A percentile compares a stretch with the other conserved stretches of the same genome.
Conservation (phyloP, 78 protist genomes). For the Speleostelium caveatum region DNA sequence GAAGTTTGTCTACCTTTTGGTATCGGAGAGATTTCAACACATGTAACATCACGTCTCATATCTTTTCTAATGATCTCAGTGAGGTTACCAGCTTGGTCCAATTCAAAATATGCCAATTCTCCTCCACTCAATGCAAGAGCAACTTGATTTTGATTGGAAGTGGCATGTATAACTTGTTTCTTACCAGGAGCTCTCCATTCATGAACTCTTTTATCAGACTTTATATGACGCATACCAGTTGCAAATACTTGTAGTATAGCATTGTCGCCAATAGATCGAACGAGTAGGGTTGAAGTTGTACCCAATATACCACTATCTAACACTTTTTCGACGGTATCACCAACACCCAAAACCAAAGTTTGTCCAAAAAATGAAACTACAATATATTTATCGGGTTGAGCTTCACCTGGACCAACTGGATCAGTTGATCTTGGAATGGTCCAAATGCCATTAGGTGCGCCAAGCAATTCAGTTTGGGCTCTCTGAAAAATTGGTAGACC, state of each 20-base stretch:
- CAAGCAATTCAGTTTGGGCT: conserved; percentile 91
- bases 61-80: conserved; percentile 86
- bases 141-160: conserved; percentile 87
- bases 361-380: conserved; percentile 92
- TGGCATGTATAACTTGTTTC: conserved; percentile 57
- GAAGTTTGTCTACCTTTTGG: conserved; percentile 84
- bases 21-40: conserved; percentile 91
- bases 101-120: conserved; percentile 96
- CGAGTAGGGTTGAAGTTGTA: conserved; percentile 84
- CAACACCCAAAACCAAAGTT: conserved; percentile 94
- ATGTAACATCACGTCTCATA: conserved; percentile 76
- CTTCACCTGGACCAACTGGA: background rate
- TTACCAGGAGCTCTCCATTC: conserved; percentile 95
- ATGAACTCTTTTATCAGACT: conserved; percentile 82
- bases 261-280: conserved; percentile 83
- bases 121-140: conserved; percentile 91
- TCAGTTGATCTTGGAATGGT: conserved; percentile 20
- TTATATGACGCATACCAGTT: conserved; percentile 91
- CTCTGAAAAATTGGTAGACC: conserved; percentile 91
- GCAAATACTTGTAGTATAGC: conserved; percentile 92
- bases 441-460: conserved; percentile 77
- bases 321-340: conserved; percentile 93
- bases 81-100: conserved; percentile 89
- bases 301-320: conserved; percentile 91
- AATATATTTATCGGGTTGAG: conserved; percentile 84